Base-by-base conservation (phyloP, 768 basidiomycete species). In the Nevesoporus exiguus region DNA sequence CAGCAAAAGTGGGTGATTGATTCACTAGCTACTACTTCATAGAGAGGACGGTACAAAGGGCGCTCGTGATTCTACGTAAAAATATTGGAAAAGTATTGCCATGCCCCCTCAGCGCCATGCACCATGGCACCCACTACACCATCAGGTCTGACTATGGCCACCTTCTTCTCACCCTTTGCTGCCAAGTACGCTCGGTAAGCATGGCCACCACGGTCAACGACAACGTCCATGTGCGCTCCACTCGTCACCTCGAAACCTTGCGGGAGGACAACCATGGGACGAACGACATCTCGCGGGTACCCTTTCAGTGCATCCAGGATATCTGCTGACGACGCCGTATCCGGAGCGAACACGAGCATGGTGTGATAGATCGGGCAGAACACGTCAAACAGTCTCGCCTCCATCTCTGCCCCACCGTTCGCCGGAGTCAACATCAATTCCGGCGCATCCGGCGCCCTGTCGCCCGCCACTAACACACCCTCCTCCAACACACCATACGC, bases 401-500 rank as follows among this genome's bases (percentile, higher is more conserved):
- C 33, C 14, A 41, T 43, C 17, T 14, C 25, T 33, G 33, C 33
- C 2, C 17, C 8, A 7, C 27, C 54, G 52, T 9, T 57, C 49
- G 17, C 13, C 51, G 9, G 33, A 14, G 5, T 11, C 51, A 50
- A 25, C 2, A 69, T 52, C 22, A 77, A 61, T 13, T 57, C 69
- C 0, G 78, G 0, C 3, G 78, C 75, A 55, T 78, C 76, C 1
- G 76, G 76, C 10, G 76, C 76, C 34, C 77, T 68, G 59, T 80
- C 77, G 0, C 78, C 77, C 7, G 77, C 78, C 1, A 65, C 59
- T 5, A 77, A 39, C 7, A 50, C 58, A 0, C 60, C 66, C 41
- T 72, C 69, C 6, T 63, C 54, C 41, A 42, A 25, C 9, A 53
- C 8, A 13, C 56, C 50, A 9, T 65, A 65, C 6, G 61, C 52